phyloP scores from a whole-genome alignment of 371 early-diverging fungal species.

The Apophysomyces variabilis region DNA sequence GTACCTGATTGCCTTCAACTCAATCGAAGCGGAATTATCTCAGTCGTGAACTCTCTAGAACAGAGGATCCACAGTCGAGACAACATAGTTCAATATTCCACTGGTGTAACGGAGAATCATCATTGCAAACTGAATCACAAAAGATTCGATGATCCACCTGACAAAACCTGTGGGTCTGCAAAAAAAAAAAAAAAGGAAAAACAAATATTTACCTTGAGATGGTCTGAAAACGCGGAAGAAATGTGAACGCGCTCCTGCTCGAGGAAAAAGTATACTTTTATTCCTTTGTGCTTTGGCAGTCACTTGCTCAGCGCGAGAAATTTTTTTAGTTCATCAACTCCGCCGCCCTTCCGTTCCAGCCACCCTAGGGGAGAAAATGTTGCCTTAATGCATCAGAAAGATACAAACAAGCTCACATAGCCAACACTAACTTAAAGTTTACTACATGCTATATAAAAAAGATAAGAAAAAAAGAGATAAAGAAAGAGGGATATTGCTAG shows the following conservation, averaged over 20 bases:
- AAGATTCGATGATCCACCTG: conserved; percentile 32
- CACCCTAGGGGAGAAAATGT: background rate
- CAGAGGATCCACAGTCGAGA: conserved; percentile 34
- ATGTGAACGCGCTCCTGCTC: background rate
- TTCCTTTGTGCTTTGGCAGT: background rate
- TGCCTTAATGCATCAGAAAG: too few species aligned
- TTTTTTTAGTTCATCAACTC: too few species aligned
- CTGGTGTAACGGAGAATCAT: conserved; percentile 42
- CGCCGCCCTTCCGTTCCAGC: background rate
- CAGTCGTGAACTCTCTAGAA: conserved; percentile 33
- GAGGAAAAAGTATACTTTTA: background rate
- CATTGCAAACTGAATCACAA: conserved; percentile 23
- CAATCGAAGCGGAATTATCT: conserved; percentile 33
- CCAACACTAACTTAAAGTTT: too few species aligned
- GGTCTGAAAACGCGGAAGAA: background rate
- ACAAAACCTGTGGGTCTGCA: conserved; percentile 38
- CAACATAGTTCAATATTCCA: conserved; percentile 33
- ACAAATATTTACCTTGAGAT: conserved; percentile 7
- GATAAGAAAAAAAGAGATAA: too few species aligned
- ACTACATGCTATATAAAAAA: too few species aligned
- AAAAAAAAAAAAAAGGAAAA: conserved; percentile 8
- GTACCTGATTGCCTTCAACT: conserved; percentile 32
- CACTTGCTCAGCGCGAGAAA: background rate
- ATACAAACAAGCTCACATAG: too few species aligned
- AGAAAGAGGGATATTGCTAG: too few species aligned